Base-by-base conservation (phyloP, 164 flowering plant genomes). In the Berberis vulgaris region DNA sequence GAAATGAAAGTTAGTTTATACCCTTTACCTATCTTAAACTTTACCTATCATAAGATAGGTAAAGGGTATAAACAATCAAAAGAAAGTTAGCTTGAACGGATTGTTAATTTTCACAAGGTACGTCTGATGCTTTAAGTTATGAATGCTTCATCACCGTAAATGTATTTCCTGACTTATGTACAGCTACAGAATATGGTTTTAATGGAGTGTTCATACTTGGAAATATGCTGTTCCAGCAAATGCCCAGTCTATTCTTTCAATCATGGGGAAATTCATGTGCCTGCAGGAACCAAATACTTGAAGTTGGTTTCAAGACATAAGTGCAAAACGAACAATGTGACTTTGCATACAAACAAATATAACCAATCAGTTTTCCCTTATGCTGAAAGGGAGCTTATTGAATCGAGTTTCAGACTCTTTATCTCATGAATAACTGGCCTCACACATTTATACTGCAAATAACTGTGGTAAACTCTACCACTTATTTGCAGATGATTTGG, bases 241-340 rank as follows among this genome's bases (percentile, higher is more conserved):
- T 64, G 69, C 73, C 71, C 72, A 60, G 75, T 67, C 77, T 77
- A 66, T 0, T 61, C 65, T 4, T 72, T 71, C 79, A 76, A 79
- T 72, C 76, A 64, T 65, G 68, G 63, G 61, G 69, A 75, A 71
- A 64, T 54, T 89, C 83, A 89, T 86, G 93, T 89, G 93, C 93
- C 93, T 89, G 93, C 96, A 89, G 81, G 87, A 85, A 87, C 83
- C 89, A 84, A 83, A 84, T 78, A 77, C 53, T 74, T 78, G 59
- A 78, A 81, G 89, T 79, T 72, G 67, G 70, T 66, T 41, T 66
- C 60, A 62, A 43, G 52, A 55, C 42, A 69, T 26, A 26, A 26
- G 26, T 26, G 26, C 26, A 26, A 26, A 26, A 26, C 26, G 6
- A 3, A 26, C 10, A 52, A 50, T 55, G 47, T 49, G 55, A 38